Conservation (phyloP, 73 alveolate genomes). For the Paraurostyla sp. region DNA sequence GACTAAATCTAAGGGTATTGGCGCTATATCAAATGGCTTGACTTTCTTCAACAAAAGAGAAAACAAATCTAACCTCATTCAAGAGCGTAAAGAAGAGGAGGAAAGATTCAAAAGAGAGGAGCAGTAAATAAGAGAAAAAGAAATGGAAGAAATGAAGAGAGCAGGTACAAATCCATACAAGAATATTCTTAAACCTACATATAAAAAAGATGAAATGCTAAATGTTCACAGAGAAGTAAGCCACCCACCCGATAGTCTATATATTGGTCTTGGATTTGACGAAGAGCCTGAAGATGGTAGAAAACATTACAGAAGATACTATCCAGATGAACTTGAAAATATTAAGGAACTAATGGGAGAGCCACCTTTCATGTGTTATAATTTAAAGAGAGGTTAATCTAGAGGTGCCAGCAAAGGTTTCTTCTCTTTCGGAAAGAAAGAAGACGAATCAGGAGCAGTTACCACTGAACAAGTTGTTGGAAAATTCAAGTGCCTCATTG, state of each 20-base stretch:
- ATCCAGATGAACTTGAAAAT: slow-evolving; percentile 87
- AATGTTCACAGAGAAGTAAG: slow-evolving; percentile 45
- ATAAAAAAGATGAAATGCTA: slow-evolving; percentile 48
- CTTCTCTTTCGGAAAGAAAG: slow-evolving; percentile 23
- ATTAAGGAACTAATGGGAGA: slow-evolving; percentile 71
- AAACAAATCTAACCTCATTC: background rate
- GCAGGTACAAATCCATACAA: slow-evolving; percentile 13
- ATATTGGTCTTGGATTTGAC: slow-evolving; percentile 67
- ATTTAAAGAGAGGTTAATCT: slow-evolving; percentile 60
- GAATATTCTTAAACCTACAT: slow-evolving; percentile 64
- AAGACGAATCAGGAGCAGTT: slow-evolving; percentile 71
- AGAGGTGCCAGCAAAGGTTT: slow-evolving; percentile 65
- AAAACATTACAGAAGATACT: slow-evolving; percentile 88
- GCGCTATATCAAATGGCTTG: background rate
- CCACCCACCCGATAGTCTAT: slow-evolving; percentile 55
- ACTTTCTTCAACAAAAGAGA: slow-evolving; percentile 36
- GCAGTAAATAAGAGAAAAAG: slow-evolving; percentile 38
- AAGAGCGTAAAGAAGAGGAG: background rate
- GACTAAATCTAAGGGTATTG: background rate
- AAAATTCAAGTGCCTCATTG: slow-evolving; percentile 69
- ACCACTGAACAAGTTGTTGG: slow-evolving; percentile 66
- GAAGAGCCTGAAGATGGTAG: background rate
- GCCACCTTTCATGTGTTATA: slow-evolving; percentile 58
- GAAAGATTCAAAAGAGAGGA: slow-evolving; percentile 39
- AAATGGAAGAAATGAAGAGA: slow-evolving; percentile 52